These are phyloP conservation scores for Ophiostoma sp. DNA, from an alignment of 2,329 filamentous ascomycete genomes.

Conservation along the genomic window DNA sequence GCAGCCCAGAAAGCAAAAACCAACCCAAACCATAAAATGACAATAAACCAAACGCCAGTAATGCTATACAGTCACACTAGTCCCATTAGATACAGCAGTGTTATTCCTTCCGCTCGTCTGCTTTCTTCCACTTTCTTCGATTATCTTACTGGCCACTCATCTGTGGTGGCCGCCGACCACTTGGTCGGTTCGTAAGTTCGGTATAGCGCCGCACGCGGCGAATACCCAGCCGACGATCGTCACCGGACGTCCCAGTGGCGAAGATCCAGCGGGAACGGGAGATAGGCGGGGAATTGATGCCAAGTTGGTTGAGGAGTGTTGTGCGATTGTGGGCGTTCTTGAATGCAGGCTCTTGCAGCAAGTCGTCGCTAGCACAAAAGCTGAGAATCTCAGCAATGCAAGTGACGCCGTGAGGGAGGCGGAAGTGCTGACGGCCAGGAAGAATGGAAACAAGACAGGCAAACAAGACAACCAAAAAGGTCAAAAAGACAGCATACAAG, in stretches of 20 bases:
- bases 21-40: not conserved
- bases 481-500: conserved; percentile 67
- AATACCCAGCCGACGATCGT: conserved; percentile 41
- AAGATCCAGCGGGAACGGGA: conserved; percentile 51
- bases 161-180: conserved; percentile 19
- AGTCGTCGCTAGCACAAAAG: conserved; percentile 67
- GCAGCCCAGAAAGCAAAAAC: not conserved
- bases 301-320: conserved; percentile 64
- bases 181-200: conserved; percentile 33
- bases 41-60: not conserved
- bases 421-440: conserved; percentile 48
- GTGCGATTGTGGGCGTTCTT: conserved; percentile 57
- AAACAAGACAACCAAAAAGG: conserved; percentile 64
- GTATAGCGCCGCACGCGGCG: conserved; percentile 43
- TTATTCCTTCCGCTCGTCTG: not conserved
- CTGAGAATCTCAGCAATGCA: conserved; percentile 72
- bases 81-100: conserved; percentile 5
- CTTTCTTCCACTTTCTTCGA: not conserved
- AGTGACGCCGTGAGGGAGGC: conserved; percentile 67
- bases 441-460: conserved; percentile 57
- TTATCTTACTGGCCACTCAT: not conserved
- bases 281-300: conserved; percentile 44
- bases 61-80: not conserved
- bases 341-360: conserved; percentile 69
- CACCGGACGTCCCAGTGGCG: conserved; percentile 35